Conservation (phyloP, 768 basidiomycete genomes). For the Epithele typhae region DNA sequence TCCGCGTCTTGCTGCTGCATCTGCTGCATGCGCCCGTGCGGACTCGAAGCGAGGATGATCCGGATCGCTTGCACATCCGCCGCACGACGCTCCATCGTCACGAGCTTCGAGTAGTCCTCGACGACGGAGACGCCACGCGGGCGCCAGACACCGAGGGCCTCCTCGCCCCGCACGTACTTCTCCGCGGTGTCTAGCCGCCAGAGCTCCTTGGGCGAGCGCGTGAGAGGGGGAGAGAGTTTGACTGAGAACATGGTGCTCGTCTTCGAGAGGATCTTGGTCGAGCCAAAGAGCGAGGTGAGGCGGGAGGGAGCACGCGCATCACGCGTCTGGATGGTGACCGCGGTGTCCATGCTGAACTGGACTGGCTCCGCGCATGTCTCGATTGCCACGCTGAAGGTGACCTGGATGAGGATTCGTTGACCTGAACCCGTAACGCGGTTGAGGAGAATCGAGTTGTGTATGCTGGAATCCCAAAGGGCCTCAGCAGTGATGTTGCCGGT, state of each 20-base stretch:
- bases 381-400: constrained; percentile 77
- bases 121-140: constrained; percentile 86
- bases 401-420: constrained; percentile 75
- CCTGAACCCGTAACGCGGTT: constrained; percentile 78
- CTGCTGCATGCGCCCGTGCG: constrained; percentile 38
- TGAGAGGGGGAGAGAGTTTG: constrained; percentile 75
- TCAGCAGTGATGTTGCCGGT: constrained; percentile 65
- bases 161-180: constrained; percentile 94
- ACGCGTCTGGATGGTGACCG: constrained; percentile 77
- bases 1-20: constrained; percentile 47
- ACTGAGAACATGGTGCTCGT: constrained; percentile 83
- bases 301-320: constrained; percentile 83
- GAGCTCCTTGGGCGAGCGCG: constrained; percentile 81
- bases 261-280: constrained; percentile 72
- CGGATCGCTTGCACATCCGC: constrained; percentile 91
- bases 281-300: constrained; percentile 71
- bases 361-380: constrained; percentile 82
- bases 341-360: constrained; percentile 85
- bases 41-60: constrained; percentile 60
- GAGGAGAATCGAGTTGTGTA: constrained; percentile 81
- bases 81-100: constrained; percentile 64
- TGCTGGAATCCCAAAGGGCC: constrained; percentile 89
- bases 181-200: constrained; percentile 95
- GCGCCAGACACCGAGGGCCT: constrained; percentile 76
- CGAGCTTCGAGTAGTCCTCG: constrained; percentile 76